Conservation (phyloP, 1,284 basidiomycete genomes). For the Trametes polyzona region DNA sequence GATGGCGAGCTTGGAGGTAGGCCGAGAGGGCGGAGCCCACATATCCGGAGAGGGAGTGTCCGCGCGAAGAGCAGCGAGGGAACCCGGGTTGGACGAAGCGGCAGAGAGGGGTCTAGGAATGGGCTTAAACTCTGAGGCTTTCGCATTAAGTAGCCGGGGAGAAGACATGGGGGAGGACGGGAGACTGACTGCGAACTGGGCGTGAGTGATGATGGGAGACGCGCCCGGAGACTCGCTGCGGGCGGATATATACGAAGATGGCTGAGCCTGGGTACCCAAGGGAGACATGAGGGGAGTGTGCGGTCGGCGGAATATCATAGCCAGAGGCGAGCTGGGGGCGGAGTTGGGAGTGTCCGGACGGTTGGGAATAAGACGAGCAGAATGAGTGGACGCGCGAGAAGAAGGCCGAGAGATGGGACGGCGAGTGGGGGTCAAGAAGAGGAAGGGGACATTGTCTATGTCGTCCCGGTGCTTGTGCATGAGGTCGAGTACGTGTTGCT, state of each 20-base stretch:
- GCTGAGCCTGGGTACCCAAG: conserved; percentile 54
- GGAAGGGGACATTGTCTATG: conserved; percentile 78
- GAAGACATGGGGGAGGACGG: conserved; percentile 56
- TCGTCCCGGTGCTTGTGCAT: conserved; percentile 89
- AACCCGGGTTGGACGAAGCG: conserved; percentile 65
- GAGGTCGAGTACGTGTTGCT: conserved; percentile 79
- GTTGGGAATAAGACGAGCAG: conserved; percentile 58
- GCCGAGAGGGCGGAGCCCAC: conserved; percentile 75
- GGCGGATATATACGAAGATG: conserved; percentile 62
- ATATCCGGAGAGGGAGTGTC: conserved; percentile 82
- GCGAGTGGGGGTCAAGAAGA: conserved; percentile 77
- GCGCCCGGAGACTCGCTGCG: conserved; percentile 66
- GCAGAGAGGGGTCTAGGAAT: conserved; percentile 78
- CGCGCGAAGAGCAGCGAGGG: conserved; percentile 55
- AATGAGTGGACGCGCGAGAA: conserved; percentile 76
- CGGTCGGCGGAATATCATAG: conserved; percentile 71
- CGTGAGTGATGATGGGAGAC: conserved; percentile 68
- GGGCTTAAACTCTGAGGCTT: conserved; percentile 69
- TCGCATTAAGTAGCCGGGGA: conserved; percentile 63
- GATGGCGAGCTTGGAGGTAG: conserved; percentile 84
- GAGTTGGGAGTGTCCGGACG: conserved; percentile 77
- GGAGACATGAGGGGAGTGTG: conserved; percentile 78
- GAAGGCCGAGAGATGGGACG: conserved; percentile 82
- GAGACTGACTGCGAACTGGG: conserved; percentile 74
- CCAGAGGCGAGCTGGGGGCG: conserved; percentile 70